Base-by-base conservation (phyloP, 768 basidiomycete species). In the Mycena crocata region DNA sequence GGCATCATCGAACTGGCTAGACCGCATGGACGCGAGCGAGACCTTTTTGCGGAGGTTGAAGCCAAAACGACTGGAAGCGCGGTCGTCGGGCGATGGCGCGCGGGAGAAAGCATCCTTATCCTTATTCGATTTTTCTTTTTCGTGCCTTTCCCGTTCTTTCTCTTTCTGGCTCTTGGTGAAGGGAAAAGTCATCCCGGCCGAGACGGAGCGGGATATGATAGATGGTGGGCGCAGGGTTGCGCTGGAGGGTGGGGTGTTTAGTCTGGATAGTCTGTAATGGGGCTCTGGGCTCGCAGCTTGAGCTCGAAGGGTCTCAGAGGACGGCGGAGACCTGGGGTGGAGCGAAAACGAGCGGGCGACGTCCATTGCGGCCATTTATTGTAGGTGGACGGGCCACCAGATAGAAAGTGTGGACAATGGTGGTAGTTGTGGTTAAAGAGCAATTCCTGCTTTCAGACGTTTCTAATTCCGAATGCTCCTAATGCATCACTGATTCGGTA, bases 161-260 rank as follows among this genome's bases (percentile, higher is more conserved):
- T 65, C 48, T 48, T 50, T 57, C 14, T 56, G 54, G n/a, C 56
- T 63, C 14, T 56, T 32, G 21, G 37, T 77, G 68, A 81, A 78
- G 48, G 73, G 70, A 50, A 83, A 76, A 32, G 80, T 79, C 81
- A 84, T 81, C 23, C 66, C 69, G 23, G 67, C 61, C n/a, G 77
- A 70, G 13, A 76, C 67, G n/a, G 70, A 71, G 59, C 70, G 67
- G 17, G 67, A 61, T 19, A 71, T 67, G 37, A 69, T 39, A 68
- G 74, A 62, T 74, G 76, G 75, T 66, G 78, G 64, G 73, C 69
- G 45, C 77, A 67, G n/a, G 80, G 79, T 10, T 75, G 70, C 45
- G 79, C 70, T 67, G 77, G 74, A 42, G 74, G 74, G 54, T 80
- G 64, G 28, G n/a, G 67, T 54, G 68, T 70, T 65, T 71, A 71